Evolutionary conservation across 1,284 basidiomycete genomes (phyloP).

Genomic region (Pterula multifida): DNA sequence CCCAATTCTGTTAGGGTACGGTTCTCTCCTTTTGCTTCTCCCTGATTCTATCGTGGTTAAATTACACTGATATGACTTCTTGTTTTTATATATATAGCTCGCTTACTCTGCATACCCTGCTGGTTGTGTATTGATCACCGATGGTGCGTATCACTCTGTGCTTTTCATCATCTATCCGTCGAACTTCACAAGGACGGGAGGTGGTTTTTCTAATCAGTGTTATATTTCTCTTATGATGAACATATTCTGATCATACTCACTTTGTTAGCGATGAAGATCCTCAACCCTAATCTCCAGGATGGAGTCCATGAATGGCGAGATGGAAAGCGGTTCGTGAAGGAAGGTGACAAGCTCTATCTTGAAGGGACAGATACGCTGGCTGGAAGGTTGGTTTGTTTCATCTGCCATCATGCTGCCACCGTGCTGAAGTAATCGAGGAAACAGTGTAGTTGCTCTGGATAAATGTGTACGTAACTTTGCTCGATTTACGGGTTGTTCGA

Average conservation of each 20-base stretch:
- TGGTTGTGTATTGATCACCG: conserved; percentile 81
- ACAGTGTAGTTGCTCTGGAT: conserved; percentile 68
- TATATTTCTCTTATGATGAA: background rate
- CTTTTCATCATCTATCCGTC: conserved; percentile 6
- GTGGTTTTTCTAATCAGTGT: no score
- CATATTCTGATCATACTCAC: background rate
- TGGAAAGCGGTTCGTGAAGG: conserved; percentile 65
- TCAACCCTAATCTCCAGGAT: conserved; percentile 76
- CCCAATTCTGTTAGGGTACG: conserved; percentile 78
- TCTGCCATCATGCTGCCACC: background rate
- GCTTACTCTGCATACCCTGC: conserved; percentile 76
- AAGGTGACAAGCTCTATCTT: conserved; percentile 71
- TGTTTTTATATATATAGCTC: conserved; percentile 34
- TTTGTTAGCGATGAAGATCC: conserved; percentile 66
- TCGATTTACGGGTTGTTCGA: conserved; percentile 68
- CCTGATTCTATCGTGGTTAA: conserved; percentile 3
- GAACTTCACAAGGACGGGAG: no score
- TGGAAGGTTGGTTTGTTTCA: conserved; percentile 43
- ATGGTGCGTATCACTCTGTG: conserved; percentile 39
- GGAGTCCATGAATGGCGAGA: conserved; percentile 84
- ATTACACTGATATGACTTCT: no score
- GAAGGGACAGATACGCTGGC: conserved; percentile 82
- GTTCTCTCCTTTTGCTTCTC: conserved; percentile 9
- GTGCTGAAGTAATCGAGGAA: conserved; percentile 6
- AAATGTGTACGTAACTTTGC: conserved; percentile 79